Evolutionary conservation across 345 rosid species (phyloP), one percentile per base, ranked within the genome.

Genomic region (Dovyalis caffra): DNA sequence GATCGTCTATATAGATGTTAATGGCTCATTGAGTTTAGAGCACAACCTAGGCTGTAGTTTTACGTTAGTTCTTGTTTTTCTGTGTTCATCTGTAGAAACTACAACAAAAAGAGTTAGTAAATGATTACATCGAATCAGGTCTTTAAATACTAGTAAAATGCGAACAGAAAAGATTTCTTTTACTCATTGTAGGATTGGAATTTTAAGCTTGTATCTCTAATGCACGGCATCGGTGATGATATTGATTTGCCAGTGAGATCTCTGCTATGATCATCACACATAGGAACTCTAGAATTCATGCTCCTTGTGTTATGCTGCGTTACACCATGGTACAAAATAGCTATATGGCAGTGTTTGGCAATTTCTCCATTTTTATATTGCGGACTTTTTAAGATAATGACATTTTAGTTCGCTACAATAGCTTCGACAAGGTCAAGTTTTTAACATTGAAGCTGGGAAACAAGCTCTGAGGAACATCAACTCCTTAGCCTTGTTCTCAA

Each of bases 361-460:
- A 20, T 64, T n/a, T 18, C 38, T 20, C n/a, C 40, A 5, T 18
- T 32, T 29, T 21, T 29, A 33, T 33, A 29, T n/a, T 64, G 5
- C 23, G 8, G 34, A 33, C 23, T 29, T 64, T 64, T 33, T 56
- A 23, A 56, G 25, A 23, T 56, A 67, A 37, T 66, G 37, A 74
- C 63, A 58, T 67, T 66, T 68, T 79, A 56, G 78, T 12, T 78
- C 38, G 35, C 81, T 45, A 53, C 58, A 76, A 74, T 87, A 96
- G 99, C 94, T 96, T 56, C 88, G 90, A 29, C 88, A 83, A 84
- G 97, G 99, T 43, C 76, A 89, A 78, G 90, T 90, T 81, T 96
- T 93, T 83, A 96, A 96, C 86, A 93, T 91, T 73, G 93, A 92
- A 83, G 98, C 92, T 76, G 98, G 98, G 75, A 93, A 89, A 63